Evolutionary conservation across 768 basidiomycete species (phyloP), one percentile per base, ranked within the genome.

Genomic region (Calocera cornea): DNA sequence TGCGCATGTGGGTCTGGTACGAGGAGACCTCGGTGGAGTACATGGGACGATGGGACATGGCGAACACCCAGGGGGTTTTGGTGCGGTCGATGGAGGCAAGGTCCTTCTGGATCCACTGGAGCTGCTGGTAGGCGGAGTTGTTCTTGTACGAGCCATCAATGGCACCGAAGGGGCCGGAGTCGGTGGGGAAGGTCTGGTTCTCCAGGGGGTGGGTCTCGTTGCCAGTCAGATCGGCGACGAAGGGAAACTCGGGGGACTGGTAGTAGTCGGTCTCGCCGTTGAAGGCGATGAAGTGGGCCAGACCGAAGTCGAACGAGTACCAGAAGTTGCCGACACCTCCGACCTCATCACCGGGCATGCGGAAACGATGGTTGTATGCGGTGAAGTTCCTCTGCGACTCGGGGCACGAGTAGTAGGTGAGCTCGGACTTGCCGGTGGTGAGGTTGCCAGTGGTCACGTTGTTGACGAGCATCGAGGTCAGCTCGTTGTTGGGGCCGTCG

Each of bases 241-340:
- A 71, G 14, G 70, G 70, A 31, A 5, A 60, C 31, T 60, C 69
- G 65, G 69, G 67, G 60, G 66, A 65, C 69, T 60, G 54, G 31
- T 60, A 60, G 54, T 60, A 60, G 44, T 72, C 71, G 8, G 71
- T 72, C 64, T 75, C 74, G 11, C 70, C 68, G 36, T 69, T 63
- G 63, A 75, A 68, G 1, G 70, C 68, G 66, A 75, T 47, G 41
- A 71, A 75, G 65, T 75, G 74, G 3, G 70, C 72, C 24, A 73
- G 67, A n/a, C 73, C 73, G 40, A 68, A 71, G 66, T 72, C 72
- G 66, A 68, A 74, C 36, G 70, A 71, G 67, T 71, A 74, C 73
- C 73, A 75, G 49, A 73, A 67, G 68, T 72, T 72, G 49, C 19
- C 40, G 24, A 65, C 44, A 5, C 72, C 74, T 10, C 65, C 69